These are phyloP conservation scores for Candida methanosorbosa DNA, from an alignment of 805 yeast genomes.

Conservation along the genomic window DNA sequence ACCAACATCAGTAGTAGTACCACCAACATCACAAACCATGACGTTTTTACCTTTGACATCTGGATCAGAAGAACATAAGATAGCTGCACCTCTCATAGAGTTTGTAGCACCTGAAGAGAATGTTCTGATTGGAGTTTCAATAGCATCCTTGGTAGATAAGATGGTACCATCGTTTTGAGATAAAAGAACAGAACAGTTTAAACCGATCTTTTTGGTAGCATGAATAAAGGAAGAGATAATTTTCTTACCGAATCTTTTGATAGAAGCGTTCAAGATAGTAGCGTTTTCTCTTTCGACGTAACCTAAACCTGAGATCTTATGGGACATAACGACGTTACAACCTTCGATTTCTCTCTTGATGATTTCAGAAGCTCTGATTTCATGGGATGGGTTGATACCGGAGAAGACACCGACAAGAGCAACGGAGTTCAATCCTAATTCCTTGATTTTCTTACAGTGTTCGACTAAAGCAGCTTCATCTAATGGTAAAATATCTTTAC, in stretches of 20 bases:
- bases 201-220: conserved; percentile 28
- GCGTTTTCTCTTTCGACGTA: conserved; percentile 39
- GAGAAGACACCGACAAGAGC: conserved; percentile 35
- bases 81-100: conserved; percentile 39
- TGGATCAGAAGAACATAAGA: conserved; percentile 23
- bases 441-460: conserved; percentile 20
- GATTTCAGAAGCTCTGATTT: conserved; percentile 24
- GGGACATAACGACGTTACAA: conserved; percentile 28
- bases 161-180: conserved; percentile 45
- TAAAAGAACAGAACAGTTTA: conserved; percentile 28
- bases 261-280: conserved; percentile 37
- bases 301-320: conserved; percentile 34
- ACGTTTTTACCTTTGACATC: conserved; percentile 23
- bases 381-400: conserved; percentile 30
- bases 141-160: conserved; percentile 29
- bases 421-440: conserved; percentile 24
- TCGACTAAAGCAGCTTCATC: conserved; percentile 15
- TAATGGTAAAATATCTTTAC: conserved; percentile 26
- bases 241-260: conserved; percentile 31
- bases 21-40: conserved; percentile 41
- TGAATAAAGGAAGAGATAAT: conserved; percentile 30
- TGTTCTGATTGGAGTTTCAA: conserved; percentile 33
- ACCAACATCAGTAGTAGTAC: conserved; percentile 45
- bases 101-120: conserved; percentile 43
- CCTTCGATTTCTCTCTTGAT: conserved; percentile 25